A percentile compares a stretch with the other conserved stretches of the same genome.
phyloP scores from a whole-genome alignment of 1,139 yeast species.

The Nakaseomyces kungkrabaensis region DNA sequence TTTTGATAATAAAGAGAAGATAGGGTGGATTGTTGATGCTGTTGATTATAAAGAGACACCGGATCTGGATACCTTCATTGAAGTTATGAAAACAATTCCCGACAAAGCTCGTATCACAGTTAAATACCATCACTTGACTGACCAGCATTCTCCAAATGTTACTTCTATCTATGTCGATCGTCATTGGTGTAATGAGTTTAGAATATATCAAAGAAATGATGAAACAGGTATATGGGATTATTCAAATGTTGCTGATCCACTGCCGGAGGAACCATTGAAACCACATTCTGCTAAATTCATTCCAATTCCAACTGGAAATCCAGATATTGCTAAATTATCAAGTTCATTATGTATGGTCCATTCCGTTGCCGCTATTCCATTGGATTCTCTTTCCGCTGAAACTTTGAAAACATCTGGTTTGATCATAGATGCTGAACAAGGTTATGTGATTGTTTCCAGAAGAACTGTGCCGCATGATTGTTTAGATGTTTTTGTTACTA shows the following conservation, averaged over 20 bases:
- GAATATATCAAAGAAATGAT: constrained; percentile 70
- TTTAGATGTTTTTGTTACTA: constrained; percentile 64
- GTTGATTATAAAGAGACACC: constrained; percentile 69
- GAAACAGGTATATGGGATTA: constrained; percentile 84
- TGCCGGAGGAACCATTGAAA: constrained; percentile 40
- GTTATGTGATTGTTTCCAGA: constrained; percentile 72
- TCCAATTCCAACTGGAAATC: constrained; percentile 54
- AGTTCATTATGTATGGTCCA: constrained; percentile 61
- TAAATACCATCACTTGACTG: constrained; percentile 68
- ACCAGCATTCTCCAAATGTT: constrained; percentile 62
- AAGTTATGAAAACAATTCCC: constrained; percentile 68
- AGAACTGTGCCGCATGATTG: constrained; percentile 77
- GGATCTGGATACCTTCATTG: constrained; percentile 62
- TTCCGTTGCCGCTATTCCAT: constrained; percentile 52
- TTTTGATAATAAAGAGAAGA: constrained; percentile 47
- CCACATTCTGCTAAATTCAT: constrained; percentile 63
- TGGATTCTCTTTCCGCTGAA: constrained; percentile 64
- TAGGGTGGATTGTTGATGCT: constrained; percentile 70
- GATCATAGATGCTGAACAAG: constrained; percentile 68
- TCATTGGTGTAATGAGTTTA: constrained; percentile 72
- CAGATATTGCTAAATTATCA: constrained; percentile 46
- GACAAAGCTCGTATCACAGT: constrained; percentile 67
- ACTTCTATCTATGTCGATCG: constrained; percentile 64
- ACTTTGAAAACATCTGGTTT: constrained; percentile 65
- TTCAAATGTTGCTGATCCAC: constrained; percentile 54